These are phyloP conservation scores for Ramicandelaber brevisporus DNA, from an alignment of 192 early-diverging fungal species.

Conservation along the genomic window DNA sequence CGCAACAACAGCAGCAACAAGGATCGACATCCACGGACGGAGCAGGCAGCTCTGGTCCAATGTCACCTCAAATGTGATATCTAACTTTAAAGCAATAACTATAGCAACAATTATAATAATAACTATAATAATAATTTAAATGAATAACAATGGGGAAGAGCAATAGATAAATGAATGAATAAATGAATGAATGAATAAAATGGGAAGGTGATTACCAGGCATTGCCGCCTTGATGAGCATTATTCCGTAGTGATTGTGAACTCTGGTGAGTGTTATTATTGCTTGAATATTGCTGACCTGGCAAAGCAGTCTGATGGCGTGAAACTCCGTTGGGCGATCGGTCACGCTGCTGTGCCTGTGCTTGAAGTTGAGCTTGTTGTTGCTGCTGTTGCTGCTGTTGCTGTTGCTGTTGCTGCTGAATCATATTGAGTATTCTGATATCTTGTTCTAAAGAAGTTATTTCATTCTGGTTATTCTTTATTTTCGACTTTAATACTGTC, in stretches of 20 bases:
- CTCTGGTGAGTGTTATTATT: background rate
- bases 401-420: background rate
- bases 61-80: background rate
- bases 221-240: background rate
- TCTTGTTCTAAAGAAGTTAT: too few relatives aligned
- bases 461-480: too few relatives aligned
- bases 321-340: background rate
- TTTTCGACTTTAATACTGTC: too few relatives aligned
- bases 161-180: too few relatives aligned
- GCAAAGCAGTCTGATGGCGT: background rate
- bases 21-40: background rate
- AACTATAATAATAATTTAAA: too few relatives aligned
- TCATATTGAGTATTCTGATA: background rate
- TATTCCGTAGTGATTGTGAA: background rate
- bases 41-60: background rate
- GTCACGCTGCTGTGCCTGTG: too few relatives aligned
- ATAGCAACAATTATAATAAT: background rate
- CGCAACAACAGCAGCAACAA: background rate
- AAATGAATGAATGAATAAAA: too few relatives aligned
- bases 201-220: too few relatives aligned
- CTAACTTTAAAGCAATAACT: background rate
- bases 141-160: too few relatives aligned
- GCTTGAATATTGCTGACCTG: background rate
- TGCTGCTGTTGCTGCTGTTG: background rate
- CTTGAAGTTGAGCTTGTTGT: background rate